A percentile compares a stretch with the other conserved stretches of the same genome.
Conservation (phyloP, 129 eudicot genomes). For the Helianthus tuberosus region DNA sequence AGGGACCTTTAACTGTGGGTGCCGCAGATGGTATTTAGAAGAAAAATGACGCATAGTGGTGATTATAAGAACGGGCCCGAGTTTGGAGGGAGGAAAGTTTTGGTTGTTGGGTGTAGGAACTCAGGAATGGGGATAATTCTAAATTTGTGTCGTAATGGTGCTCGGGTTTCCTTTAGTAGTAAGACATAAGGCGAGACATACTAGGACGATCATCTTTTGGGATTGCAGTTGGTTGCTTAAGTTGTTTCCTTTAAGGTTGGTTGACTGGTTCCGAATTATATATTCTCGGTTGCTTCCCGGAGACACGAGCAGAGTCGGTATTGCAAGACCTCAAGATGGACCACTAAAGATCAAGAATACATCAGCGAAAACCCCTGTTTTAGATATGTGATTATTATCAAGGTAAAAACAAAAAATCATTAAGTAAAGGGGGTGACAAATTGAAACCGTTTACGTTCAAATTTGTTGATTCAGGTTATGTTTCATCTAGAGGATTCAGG, state of each 20-base stretch:
- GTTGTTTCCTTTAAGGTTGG: conserved; percentile 41
- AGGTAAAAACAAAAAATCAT: not conserved
- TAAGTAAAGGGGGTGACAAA: not conserved
- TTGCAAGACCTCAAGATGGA: conserved; percentile 44
- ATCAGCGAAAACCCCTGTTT: conserved; percentile 43
- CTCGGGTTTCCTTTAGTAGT: conserved; percentile 37
- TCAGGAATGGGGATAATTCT: conserved; percentile 38
- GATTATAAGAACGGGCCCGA: conserved; percentile 28
- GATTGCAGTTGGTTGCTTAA: conserved; percentile 33
- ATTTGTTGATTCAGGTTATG: not conserved
- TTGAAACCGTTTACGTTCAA: not conserved
- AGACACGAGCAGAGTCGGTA: conserved; percentile 32
- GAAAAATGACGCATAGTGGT: conserved; percentile 21
- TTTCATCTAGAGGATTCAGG: not conserved
- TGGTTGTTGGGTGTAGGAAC: conserved; percentile 24
- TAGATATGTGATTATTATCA: conserved; percentile 42
- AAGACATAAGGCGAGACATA: conserved; percentile 18
- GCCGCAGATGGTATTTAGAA: not conserved
- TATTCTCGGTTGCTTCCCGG: conserved; percentile 31
- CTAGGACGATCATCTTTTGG: conserved; percentile 36
- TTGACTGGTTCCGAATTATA: conserved; percentile 11
- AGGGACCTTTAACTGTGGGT: conserved; percentile 14
- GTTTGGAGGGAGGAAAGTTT: conserved; percentile 20
- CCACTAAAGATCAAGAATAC: conserved; percentile 35
- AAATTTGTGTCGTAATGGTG: conserved; percentile 34